Evolutionary conservation across 331 rosid species (phyloP), one percentile per base, ranked within the genome.

Genomic region (Ulmus americana): DNA sequence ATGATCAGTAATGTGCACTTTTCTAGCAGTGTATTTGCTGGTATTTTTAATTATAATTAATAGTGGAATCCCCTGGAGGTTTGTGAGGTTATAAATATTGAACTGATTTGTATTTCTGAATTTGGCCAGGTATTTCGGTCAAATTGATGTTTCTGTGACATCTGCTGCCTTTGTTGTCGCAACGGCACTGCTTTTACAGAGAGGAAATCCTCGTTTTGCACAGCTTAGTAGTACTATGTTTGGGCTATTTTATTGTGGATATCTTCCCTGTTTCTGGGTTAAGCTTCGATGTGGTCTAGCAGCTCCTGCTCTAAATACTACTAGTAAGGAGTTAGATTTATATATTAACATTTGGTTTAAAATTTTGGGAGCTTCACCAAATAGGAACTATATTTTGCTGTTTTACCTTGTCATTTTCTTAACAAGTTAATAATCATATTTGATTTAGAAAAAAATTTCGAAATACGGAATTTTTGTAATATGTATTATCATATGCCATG

Each of bases 251-350:
- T 90, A 90, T 60, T 85, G 90, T 69, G 95, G 90, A 59, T 90
- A 90, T 80, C 97, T 90, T 78, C 97, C 95, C 22, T 83, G 88
- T 60, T 90, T 90, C 48, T 90, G 97, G 97, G 85, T 90, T 68
- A 90, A 90, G 81, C 97, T 90, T 87, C 90, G 95, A 59, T 90
- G 95, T 68, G 88, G 97, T 53, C 70, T 90, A 72, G 76, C 94
- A 28, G 90, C 85, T 28, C 97, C 97, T 15, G 83, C 95, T 74
- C 55, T 90, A 70, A 83, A 85, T 72, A 83, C 97, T 72, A 83
- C 97, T 58, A 62, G 97, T 83, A 78, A 74, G 84, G 59, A 16
- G 54, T 40, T 55, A 7, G 40, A 48, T 38, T 11, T 9, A 22
- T 11, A 55, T 54, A 12, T 39, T 54, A 28, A 13, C 10, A 12